Base-by-base conservation (phyloP, 805 yeast genomes). In the Zygotorulaspora chibaensis region DNA sequence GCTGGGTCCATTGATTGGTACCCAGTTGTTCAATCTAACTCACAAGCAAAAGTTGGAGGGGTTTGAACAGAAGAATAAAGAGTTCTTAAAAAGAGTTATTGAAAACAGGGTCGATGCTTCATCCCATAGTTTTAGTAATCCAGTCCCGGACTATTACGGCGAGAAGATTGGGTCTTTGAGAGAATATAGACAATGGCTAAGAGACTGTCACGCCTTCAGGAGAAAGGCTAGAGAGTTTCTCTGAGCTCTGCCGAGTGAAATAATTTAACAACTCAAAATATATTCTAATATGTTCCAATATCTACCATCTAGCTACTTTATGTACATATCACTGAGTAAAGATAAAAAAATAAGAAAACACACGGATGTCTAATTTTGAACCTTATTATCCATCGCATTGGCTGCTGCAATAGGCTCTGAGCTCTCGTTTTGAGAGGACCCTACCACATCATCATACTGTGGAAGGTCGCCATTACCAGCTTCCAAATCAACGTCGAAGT, bases 111-210 rank as follows among this genome's bases (percentile, higher is more conserved):
- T 90, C 26, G 96, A 93, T 70, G 96, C 99, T 16, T 77, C 90
- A 15, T 80, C 85, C 46, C 96, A 90, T 69, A 80, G 89, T 59
- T 84, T 89, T 68, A 77, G 86, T 45, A 93, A 91, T 68, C 98
- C 98, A 11, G 95, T 93, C 38, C 96, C 97, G n/a, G 99, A 93
- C 67, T 93, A 89, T 69, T 93, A 93, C 63, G 99, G 99, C 34
- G 99, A 93, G 70, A 87, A 87, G 67, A 90, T 93, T 51, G 87
- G 88, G 43, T 84, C 95, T 43, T 68, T 91, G 61, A 79, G 79
- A 56, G 90, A 81, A 54, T 93, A 93, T 69, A 85, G 89, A 69
- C 93, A 87, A 66, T 93, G 99, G 99, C 74, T 93, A 59, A 80
- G 98, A 60, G 98, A 93, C 66, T 87, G 96, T 61, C 84, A 87